Evolutionary conservation across 192 early-diverging fungal genomes (phyloP).

Genomic region (Linderina pennispora): DNA sequence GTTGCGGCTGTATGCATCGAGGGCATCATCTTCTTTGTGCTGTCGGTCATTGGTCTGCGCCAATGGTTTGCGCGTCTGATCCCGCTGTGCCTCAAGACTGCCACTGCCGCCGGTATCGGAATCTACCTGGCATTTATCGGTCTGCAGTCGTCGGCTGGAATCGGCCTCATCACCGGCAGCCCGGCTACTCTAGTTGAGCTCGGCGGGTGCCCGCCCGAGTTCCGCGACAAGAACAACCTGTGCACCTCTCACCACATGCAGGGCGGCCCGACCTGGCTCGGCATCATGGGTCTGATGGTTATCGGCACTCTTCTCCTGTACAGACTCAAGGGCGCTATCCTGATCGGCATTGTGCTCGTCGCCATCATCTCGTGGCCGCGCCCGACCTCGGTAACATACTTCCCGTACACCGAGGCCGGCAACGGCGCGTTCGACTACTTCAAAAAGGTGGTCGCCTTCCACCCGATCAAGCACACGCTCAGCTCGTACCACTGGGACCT

Average conservation of each 20-base stretch:
- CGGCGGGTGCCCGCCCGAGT: conserved; percentile 57
- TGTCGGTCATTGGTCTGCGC: conserved; percentile 72
- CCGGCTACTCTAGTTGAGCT: conserved; percentile 63
- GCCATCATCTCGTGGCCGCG: conserved; percentile 71
- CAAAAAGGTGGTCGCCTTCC: conserved; percentile 65
- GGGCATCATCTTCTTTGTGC: conserved; percentile 69
- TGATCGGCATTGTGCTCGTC: conserved; percentile 66
- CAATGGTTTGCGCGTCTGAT: conserved; percentile 73
- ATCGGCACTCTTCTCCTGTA: conserved; percentile 60
- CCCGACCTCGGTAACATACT: conserved; percentile 62
- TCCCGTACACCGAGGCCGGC: conserved; percentile 61
- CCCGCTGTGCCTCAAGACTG: conserved; percentile 65
- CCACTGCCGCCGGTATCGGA: conserved; percentile 70
- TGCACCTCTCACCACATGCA: conserved; percentile 58
- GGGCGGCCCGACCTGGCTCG: conserved; percentile 60
- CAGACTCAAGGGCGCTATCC: conserved; percentile 63
- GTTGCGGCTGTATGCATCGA: conserved; percentile 76
- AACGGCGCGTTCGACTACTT: conserved; percentile 61
- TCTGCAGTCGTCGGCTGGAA: conserved; percentile 72
- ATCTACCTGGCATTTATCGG: conserved; percentile 77
- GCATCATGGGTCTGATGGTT: conserved; percentile 65
- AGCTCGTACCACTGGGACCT: conserved; percentile 61
- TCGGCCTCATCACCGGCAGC: conserved; percentile 62
- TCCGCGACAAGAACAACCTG: conserved; percentile 53
- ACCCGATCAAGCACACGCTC: conserved; percentile 53